Base-by-base conservation (phyloP, 2,329 filamentous ascomycete genomes). In the Amphichorda felina region DNA sequence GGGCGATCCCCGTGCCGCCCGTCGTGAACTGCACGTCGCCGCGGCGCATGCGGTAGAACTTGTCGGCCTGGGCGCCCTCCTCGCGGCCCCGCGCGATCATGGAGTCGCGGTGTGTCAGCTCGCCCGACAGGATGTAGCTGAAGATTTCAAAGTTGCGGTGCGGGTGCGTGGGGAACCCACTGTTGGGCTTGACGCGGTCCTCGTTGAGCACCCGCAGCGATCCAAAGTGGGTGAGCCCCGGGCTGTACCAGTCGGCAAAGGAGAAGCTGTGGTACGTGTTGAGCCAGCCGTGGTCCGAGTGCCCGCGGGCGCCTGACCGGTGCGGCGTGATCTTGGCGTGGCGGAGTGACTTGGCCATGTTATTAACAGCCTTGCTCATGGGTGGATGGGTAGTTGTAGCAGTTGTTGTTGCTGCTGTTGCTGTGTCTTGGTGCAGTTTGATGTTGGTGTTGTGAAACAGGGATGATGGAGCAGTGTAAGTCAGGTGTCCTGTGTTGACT, bases 61-160 rank as follows among this genome's bases (percentile, higher is more conserved):
- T 65, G 51, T 82, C 75, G 30, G 70, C 68, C 42, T 36, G 10
- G 5, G 17, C 26, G 13, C 54, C 66, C 16, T 68, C 73, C 50
- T 81, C 77, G 15, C 64, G 58, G 31, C 75, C 75, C 58, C 79
- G 84, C 55, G 74, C 73, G 46, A 84, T 72, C 79, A 93, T 88
- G 41, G 75, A 82, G 60, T 94, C 86, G 33, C 85, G 79, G 63
- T 94, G 87, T 33, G 87, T 89, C 42, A 94, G 72, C 59, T 89
- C 83, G 43, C 87, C 86, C 32, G 68, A 75, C n/a, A 94, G 66
- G 49, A 93, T 80, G 60, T 94, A 91, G 51, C 72, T 79, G 68
- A 89, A 93, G 60, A 94, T 94, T 57, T 93, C 82, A 55, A 86
- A 88, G 55, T 94, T 82, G 43, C 80, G 73, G 57, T 94, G 87